Base-by-base conservation (phyloP, 345 rosid species). In the Abelmoschus esculentus region DNA sequence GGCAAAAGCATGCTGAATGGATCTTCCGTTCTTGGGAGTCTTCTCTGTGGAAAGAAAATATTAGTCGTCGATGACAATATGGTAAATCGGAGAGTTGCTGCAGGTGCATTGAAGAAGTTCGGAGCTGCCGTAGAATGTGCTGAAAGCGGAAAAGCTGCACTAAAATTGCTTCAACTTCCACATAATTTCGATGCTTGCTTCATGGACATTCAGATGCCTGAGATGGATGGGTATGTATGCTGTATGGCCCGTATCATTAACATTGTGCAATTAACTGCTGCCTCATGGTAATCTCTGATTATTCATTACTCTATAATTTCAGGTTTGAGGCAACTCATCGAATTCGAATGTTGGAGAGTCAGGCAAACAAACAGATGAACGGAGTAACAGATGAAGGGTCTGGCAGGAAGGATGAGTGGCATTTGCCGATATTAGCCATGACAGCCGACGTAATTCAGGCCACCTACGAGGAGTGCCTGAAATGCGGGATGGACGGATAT, bases 161-260 rank as follows among this genome's bases (percentile, higher is more conserved):
- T 95, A 58, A 70, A 69, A 22, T 72, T 87, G 83, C 99, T 95
- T 80, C 83, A 87, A 70, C 76, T 84, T 57, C 96, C 99, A 12
- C 99, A 95, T 62, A 49, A 4, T 56, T 91, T 88, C 22, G 97
- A 95, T 81, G 99, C 99, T 32, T 95, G 99, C 83, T 95, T 95
- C 80, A 95, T 95, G 99, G 99, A 95, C 67, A 91, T 95, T 71
- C 99, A 95, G 74, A 95, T 95, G 99, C 99, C 99, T 1, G 97
- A 90, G 72, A 95, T 95, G 99, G 99, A 95, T 65, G 99, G 99
- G 97, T 93, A 81, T 71, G 86, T 42, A 34, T 17, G 53, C 0
- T n/a, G 26, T 22, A 22, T 22, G 26, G 26, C 26, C 1, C 10
- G 40, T 9, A 17, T 61, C 28, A 49, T 54, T 26, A 28, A 31